Evolutionary conservation across 2,329 filamentous ascomycete genomes (phyloP).

Genomic region (Paramyrothecium roridum): DNA sequence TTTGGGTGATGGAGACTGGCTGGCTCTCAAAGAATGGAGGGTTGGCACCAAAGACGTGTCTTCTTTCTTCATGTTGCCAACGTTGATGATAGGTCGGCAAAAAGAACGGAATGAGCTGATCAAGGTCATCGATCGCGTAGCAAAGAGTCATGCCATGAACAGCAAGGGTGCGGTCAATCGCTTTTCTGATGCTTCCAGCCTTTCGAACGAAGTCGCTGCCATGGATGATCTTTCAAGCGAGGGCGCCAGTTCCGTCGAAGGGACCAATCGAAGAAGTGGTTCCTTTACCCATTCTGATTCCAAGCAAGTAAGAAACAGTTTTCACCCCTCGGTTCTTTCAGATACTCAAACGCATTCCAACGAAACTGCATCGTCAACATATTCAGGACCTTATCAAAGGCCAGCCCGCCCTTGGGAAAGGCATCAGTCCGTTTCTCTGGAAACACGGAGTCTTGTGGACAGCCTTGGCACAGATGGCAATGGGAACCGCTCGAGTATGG

Average conservation of each 20-base stretch:
- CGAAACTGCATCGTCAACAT: constrained; percentile 44
- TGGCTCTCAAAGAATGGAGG: constrained; percentile 68
- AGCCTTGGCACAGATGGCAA: constrained; percentile 38
- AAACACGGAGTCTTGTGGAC: constrained; percentile 44
- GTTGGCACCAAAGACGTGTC: constrained; percentile 85
- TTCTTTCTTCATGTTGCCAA: constrained; percentile 85
- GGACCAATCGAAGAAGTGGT: constrained; percentile 43
- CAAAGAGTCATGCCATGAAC: constrained; percentile 57
- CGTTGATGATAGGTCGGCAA: constrained; percentile 75
- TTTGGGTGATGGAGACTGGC: constrained; percentile 70
- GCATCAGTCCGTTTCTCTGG: constrained; percentile 47
- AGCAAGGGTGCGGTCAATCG: constrained; percentile 39
- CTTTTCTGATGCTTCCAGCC: constrained; percentile 50
- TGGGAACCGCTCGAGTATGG: constrained; percentile 37
- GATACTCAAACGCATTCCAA: constrained; percentile 38
- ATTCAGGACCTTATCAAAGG: constrained; percentile 35
- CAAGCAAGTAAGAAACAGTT: constrained; percentile 32
- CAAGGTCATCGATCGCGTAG: constrained; percentile 72
- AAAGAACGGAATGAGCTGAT: constrained; percentile 69
- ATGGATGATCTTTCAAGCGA: constrained; percentile 56
- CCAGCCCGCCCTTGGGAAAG: constrained; percentile 47
- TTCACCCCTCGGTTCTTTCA: constrained; percentile 37
- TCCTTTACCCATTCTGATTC: constrained; percentile 46
- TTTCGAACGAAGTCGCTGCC: constrained; percentile 49
- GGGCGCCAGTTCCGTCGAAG: constrained; percentile 55